Percentiles rank a stretch among this genome's conserved stretches.
Evolutionary conservation across 176 grass and related monocot genomes (phyloP).

Genomic region (Miscanthus lutarioriparius): DNA sequence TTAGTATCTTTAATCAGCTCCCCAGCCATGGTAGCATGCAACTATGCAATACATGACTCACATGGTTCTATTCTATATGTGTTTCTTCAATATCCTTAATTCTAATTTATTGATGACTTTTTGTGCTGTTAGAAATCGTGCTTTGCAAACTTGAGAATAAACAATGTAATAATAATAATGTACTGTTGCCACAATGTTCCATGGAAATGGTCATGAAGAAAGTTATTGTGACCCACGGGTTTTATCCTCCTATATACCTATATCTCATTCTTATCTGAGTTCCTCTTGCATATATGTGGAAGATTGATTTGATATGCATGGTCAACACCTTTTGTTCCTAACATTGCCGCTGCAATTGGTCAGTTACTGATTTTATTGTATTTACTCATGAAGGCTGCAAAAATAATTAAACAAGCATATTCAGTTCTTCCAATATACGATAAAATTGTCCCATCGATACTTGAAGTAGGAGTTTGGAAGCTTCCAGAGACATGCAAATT

Average conservation of each 20-base stretch:
- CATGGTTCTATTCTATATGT: not conserved
- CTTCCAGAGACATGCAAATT: constrained; percentile 95
- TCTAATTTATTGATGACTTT: constrained; percentile 5
- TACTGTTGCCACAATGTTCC: not conserved
- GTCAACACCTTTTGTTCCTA: constrained; percentile 13
- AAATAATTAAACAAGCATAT: constrained; percentile 91
- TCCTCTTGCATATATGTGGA: constrained; percentile 8
- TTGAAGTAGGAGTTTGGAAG: constrained; percentile 81
- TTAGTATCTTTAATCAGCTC: not conserved
- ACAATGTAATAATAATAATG: not conserved
- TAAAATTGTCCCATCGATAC: constrained; percentile 85
- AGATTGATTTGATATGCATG: constrained; percentile 15
- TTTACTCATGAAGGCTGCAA: constrained; percentile 76
- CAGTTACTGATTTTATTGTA: constrained; percentile 32
- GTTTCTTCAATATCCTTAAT: not conserved
- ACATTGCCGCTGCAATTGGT: not conserved
- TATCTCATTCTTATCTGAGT: constrained; percentile 2
- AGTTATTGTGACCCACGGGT: not conserved
- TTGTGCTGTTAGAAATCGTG: not conserved
- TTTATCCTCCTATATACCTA: constrained; percentile 11
- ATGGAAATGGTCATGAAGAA: constrained; percentile 11
- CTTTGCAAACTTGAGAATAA: not conserved
- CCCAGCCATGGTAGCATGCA: not conserved
- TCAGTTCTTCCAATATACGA: constrained; percentile 96
- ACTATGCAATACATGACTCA: not conserved